Conservation (phyloP, 2,329 filamentous ascomycete species). For the Penicillium hesseltinei region DNA sequence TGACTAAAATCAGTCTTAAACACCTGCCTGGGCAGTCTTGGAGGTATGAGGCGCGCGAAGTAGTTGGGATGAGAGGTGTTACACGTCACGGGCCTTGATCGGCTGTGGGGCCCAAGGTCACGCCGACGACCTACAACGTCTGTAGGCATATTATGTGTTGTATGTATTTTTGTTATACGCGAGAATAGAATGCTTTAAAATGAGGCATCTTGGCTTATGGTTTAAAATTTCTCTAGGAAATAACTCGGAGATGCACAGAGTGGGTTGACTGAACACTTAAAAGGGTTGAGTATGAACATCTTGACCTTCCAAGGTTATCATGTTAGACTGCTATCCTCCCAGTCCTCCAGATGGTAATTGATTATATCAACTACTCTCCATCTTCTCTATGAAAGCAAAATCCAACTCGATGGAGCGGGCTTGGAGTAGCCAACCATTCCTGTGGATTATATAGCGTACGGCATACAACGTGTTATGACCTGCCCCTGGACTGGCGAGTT, state of each 20-base stretch:
- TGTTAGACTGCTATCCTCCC: no score
- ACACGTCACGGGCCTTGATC: slow-evolving; percentile 11
- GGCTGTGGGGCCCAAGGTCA: slow-evolving; percentile 8
- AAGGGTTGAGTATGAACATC: no score
- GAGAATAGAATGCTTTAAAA: background rate
- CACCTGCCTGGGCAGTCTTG: background rate
- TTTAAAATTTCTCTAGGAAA: background rate
- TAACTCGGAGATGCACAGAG: background rate
- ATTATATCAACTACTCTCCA: no score
- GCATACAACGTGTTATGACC: no score
- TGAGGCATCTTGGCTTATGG: no score
- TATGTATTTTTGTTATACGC: background rate
- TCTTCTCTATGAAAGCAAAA: no score
- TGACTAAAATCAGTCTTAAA: background rate
- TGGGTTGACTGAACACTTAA: background rate
- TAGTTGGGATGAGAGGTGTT: slow-evolving; percentile 8
- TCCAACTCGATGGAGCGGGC: no score
- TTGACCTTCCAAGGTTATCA: no score
- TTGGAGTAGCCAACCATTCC: no score
- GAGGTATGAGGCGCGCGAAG: background rate
- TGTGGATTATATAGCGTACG: no score
- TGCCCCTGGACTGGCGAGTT: no score
- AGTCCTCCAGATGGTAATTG: no score
- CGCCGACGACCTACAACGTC: background rate
- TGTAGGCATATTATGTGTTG: background rate